Evolutionary conservation across 2,329 filamentous ascomycete genomes (phyloP).

Genomic region (Aspergillus caelatus): DNA sequence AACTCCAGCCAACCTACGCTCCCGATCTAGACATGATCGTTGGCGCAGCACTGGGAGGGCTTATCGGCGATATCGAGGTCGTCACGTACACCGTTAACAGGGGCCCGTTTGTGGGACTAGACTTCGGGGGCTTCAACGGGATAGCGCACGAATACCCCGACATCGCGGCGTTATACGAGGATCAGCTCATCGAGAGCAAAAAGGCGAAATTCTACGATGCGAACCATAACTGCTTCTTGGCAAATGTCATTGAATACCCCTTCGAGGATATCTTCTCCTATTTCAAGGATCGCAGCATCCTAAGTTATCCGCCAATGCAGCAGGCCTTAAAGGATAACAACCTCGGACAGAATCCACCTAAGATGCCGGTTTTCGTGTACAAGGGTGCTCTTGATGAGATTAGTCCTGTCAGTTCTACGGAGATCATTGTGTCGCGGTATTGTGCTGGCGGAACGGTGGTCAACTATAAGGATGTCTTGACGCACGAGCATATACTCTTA

Average conservation of each 20-base stretch:
- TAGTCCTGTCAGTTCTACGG: background rate
- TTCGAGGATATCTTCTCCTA: background rate
- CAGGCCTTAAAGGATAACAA: background rate
- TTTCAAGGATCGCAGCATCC: background rate
- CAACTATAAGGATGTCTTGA: background rate
- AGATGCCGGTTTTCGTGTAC: background rate
- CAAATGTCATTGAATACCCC: background rate
- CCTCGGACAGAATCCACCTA: background rate
- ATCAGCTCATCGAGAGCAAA: background rate
- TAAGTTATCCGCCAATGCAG: background rate
- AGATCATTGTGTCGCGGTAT: background rate
- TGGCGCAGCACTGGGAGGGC: background rate
- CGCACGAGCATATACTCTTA: background rate
- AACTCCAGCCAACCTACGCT: background rate
- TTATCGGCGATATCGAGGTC: background rate
- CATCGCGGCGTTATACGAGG: background rate
- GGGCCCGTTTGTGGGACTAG: background rate
- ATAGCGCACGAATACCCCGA: background rate
- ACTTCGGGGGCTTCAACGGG: background rate
- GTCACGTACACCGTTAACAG: background rate
- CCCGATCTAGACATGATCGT: background rate
- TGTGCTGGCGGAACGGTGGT: background rate
- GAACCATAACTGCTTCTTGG: background rate
- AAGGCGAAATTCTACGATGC: background rate
- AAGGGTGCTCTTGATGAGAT: background rate